A percentile compares a stretch with the other conserved stretches of the same genome.
Evolutionary conservation across 495 filamentous ascomycete species (phyloP).

Genomic region (Xylaria palmicola): DNA sequence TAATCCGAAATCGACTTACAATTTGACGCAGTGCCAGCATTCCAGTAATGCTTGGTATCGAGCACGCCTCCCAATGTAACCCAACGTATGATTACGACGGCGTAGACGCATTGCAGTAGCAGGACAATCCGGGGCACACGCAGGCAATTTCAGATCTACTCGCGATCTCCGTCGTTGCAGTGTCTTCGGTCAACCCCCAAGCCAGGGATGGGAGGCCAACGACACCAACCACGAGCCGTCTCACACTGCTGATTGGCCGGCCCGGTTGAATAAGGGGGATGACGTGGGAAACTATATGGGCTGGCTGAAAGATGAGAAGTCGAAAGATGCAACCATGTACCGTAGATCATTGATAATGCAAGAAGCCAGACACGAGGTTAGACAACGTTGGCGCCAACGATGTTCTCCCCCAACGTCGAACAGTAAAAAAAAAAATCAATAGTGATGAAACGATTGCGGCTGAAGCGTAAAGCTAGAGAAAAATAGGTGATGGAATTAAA

Average conservation of each 20-base stretch:
- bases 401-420: not conserved
- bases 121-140: not conserved
- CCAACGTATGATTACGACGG: not conserved
- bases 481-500: too few relatives aligned
- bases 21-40: not conserved
- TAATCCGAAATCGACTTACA: not conserved
- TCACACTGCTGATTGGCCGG: not conserved
- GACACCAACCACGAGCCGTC: not conserved
- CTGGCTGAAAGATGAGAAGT: conserved; percentile 6
- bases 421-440: too few relatives aligned
- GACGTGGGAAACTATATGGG: not conserved
- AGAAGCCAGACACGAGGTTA: conserved; percentile 13
- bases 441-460: too few relatives aligned
- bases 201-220: conserved; percentile 1
- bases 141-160: not conserved
- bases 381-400: not conserved
- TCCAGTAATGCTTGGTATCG: not conserved
- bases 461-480: not conserved
- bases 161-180: not conserved
- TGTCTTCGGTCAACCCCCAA: not conserved
- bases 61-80: conserved; percentile 1
- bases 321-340: conserved; percentile 13
- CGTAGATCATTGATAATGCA: conserved; percentile 17
- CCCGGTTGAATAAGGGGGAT: not conserved
- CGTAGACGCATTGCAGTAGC: not conserved